Conservation (phyloP, 2,329 filamentous ascomycete genomes). For the Alternaria panax region DNA sequence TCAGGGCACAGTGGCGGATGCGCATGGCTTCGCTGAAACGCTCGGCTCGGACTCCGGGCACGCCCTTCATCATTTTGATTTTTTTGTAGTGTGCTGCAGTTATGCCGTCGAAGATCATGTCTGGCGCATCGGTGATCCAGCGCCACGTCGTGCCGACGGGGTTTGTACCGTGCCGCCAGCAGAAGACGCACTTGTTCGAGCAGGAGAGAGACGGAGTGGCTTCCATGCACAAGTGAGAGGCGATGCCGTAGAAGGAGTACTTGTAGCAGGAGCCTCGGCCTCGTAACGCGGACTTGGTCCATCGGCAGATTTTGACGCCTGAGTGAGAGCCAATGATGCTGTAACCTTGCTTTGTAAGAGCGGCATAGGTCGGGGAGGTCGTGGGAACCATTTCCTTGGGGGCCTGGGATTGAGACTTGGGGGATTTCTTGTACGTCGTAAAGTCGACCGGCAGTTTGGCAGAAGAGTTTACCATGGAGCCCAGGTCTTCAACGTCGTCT, state of each 20-base stretch:
- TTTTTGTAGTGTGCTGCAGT: constrained; percentile 95
- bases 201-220: constrained; percentile 94
- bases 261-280: constrained; percentile 97
- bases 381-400: constrained; percentile 93
- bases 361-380: constrained; percentile 83
- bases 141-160: constrained; percentile 96
- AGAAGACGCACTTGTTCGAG: constrained; percentile 98
- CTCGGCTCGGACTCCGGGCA: constrained; percentile 90
- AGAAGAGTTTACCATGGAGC: constrained; percentile 63
- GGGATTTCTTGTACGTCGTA: constrained; percentile 69
- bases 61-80: constrained; percentile 95
- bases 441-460: constrained; percentile 79
- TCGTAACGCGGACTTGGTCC: constrained; percentile 95
- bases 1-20: constrained; percentile 91
- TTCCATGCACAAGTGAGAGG: constrained; percentile 98
- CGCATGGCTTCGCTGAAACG: constrained; percentile 91
- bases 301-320: constrained; percentile 96
- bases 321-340: constrained; percentile 94
- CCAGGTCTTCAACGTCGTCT: constrained; percentile 86
- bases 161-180: constrained; percentile 97
- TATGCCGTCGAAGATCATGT: constrained; percentile 87
- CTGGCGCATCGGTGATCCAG: constrained; percentile 91
- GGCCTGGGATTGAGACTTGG: constrained; percentile 55
- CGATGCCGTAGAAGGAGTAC: constrained; percentile 95
- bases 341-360: constrained; percentile 96